Base-by-base conservation (phyloP, 2,329 filamentous ascomycete species). In the Zymoseptoria crescenta region DNA sequence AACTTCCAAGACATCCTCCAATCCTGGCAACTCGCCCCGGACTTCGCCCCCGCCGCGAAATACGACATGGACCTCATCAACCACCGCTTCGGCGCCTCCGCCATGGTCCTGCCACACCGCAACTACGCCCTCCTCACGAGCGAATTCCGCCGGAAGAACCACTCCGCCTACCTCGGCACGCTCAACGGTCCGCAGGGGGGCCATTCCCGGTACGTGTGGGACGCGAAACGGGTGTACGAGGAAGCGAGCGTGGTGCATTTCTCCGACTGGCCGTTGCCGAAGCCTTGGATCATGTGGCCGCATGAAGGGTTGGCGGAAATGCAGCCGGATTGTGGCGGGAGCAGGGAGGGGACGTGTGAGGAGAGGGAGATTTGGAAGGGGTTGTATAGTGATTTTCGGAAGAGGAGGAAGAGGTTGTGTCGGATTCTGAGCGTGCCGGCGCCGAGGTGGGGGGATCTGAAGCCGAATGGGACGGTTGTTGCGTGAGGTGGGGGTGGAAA, bases 211-310 rank as follows among this genome's bases (percentile, higher is more conserved):
- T 62, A 62, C 19, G 65, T 65, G 67, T 89, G 86, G 84, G 82
- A 88, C 66, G 78, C 85, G 0, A 74, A 83, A 24, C 74, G 71
- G 27, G 77, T 79, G 0, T 76, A 82, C 59, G 77, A 78, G 9
- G 84, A 88, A 67, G 83, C 84, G 8, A 88, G 87, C 64, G 77
- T 87, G 7, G 75, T 89, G 1, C 86, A 89, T 69, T 89, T 89
- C 68, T 87, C 83, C 13, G 87, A 89, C 67, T 87, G 83, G 83
- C 87, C 87, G 0, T 66, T 88, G 9, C 85, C 86, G 0, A 89
- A 89, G 65, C 83, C 83, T 1, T 85, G 83, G 82, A 73, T 82
- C 53, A 74, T 78, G 74, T 77, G 74, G 74, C 72, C 75, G 10
- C 56, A 68, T 13, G 71, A 75, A 28, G 72, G 74, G 19, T 62